Evolutionary conservation across 768 basidiomycete genomes (phyloP), one percentile per base, ranked within the genome.

Genomic region (Russula sp.): DNA sequence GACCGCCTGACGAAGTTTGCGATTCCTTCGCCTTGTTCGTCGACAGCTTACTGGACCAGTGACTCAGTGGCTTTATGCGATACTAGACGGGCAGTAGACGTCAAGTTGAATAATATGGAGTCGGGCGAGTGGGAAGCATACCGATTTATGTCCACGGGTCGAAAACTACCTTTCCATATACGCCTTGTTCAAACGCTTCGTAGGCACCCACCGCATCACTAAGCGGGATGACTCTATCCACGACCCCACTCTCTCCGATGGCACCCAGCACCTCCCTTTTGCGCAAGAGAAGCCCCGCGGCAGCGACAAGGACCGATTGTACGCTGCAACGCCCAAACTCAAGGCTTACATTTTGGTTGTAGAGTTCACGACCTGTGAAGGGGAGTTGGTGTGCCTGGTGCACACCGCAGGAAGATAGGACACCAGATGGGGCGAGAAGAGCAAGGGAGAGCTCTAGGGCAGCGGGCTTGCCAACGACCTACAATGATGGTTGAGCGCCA

Each of bases 241-340:
- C 82, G 37, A 91, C 74, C 62, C 84, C 86, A 9, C 79, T 77
- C 14, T 78, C 75, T 4, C 89, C 89, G 0, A 90, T 79, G n/a
- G 76, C 75, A n/a, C 86, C 88, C 65, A 92, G 87, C 1, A 91
- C 77, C 68, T 89, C 87, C 69, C 86, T 87, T 37, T 86, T 76
- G 68, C 84, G 84, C 50, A 87, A 76, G 35, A 93, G 74, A 34
- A 92, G 72, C 67, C 85, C 85, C 45, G 88, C 79, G 2, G 89
- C 90, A 61, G 81, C 72, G 10, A 86, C 86, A 68, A 91, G 85
- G 81, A 91, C 84, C 0, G 89, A 84, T 14, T 87, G 83, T 5
- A 89, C 88, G 16, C 89, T 90, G 67, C 89, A 91, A 9, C 89
- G 83, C 9, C 91, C 91, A 70, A 91, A 92, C 68, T 89, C 86